Evolutionary conservation across 495 filamentous ascomycete species (phyloP).

Genomic region (Pyronema domesticum): DNA sequence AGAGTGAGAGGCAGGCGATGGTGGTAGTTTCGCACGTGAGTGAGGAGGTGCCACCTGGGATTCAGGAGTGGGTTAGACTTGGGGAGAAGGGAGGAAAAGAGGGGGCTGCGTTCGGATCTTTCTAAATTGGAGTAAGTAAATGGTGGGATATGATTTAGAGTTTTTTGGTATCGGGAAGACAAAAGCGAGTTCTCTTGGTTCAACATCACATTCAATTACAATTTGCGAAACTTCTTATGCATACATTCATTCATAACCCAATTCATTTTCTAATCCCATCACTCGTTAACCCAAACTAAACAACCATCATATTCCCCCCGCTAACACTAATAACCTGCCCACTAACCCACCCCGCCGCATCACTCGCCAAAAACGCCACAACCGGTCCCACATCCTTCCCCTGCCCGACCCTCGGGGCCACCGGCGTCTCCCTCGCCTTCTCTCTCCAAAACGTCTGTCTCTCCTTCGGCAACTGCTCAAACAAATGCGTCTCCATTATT

Average conservation of each 20-base stretch:
- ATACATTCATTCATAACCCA: background rate
- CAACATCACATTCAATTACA: background rate
- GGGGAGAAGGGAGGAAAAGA: constrained; percentile 11
- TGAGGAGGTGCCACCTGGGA: constrained; percentile 68
- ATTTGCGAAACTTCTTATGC: background rate
- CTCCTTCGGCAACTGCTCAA: constrained; percentile 31
- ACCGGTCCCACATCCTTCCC: background rate
- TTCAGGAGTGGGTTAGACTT: constrained; percentile 53
- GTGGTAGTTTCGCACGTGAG: constrained; percentile 76
- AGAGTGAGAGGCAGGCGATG: constrained; percentile 47
- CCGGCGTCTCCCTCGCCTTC: constrained; percentile 1
- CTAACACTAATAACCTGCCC: background rate
- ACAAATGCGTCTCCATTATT: constrained; percentile 69
- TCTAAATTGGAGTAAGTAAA: background rate
- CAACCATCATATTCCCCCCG: constrained; percentile 3
- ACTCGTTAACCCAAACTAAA: background rate
- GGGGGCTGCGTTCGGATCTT: constrained; percentile 13
- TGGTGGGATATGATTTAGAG: background rate
- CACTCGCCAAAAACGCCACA: constrained; percentile 3
- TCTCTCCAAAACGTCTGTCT: constrained; percentile 2
- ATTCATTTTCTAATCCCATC: background rate
- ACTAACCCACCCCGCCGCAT: background rate
- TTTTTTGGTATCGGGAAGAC: background rate
- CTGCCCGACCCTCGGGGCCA: background rate
- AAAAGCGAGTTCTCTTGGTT: background rate